Base-by-base conservation (phyloP, 2,329 filamentous ascomycete genomes). In the Sporothrix dimorphospora region DNA sequence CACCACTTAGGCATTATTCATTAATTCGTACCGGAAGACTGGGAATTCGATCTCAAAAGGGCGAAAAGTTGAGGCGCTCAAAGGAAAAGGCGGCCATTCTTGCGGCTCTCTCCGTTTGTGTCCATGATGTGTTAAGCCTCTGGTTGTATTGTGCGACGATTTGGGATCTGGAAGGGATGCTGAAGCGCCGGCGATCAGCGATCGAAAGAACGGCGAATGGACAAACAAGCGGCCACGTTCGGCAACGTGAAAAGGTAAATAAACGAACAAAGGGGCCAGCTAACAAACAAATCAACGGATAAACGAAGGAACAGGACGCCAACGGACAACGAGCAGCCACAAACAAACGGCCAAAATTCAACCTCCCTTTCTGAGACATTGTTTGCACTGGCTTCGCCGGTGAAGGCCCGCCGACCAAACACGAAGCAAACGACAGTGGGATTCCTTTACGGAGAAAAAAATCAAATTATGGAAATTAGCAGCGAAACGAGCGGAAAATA, bases 311-410 rank as follows among this genome's bases (percentile, higher is more conserved):
- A 34, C 5, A 42, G 24, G 11, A 42, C 12, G 19, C 47, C 49
- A 42, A 69, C 66, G 21, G 66, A 68, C 11, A 21, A 19, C 6
- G 9, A 30, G 40, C 7, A 66, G 40, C 61, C 42, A 51, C 30
- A 30, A 68, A 68, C 65, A 68, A 27, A 34, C 38, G 59, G 38
- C 19, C 7, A 8, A 65, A 45, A 27, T 8, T 38, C 59, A 27
- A 40, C 30, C 34, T 24, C n/a, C 12, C 42, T 8, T 69, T 27
- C 69, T 55, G 63, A 71, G 55, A 69, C 53, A 47, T 63, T 72
- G 63, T 71, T 66, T 69, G 45, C 42, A 34, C 68, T 70, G 21
- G 53, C 45, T 38, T 38, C 30, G 21, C 11, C n/a, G 42, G 34
- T 51, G 21, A 69, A 51, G 4, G 51, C 14, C 21, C 49, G 34